These are phyloP conservation scores for Camelina laxa DNA, from an alignment of 345 rosid species.

Conservation along the genomic window DNA sequence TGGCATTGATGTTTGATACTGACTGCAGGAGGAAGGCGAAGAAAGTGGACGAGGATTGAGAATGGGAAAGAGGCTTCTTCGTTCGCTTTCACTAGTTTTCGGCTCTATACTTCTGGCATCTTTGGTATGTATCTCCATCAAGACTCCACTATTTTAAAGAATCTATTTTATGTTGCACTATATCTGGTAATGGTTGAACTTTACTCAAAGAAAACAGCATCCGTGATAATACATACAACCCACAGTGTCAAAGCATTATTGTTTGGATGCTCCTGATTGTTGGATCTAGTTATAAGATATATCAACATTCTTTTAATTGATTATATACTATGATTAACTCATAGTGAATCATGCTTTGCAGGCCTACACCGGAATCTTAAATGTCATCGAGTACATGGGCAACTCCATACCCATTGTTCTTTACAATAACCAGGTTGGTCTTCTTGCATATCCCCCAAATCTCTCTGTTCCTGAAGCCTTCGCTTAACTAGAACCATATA, in stretches of 20 bases:
- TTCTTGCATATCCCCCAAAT: conserved; percentile 19
- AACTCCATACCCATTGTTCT: conserved; percentile 69
- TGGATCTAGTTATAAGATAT: background rate
- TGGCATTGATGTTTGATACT: conserved; percentile 40
- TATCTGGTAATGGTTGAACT: background rate
- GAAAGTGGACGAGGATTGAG: conserved; percentile 72
- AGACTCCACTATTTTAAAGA: background rate
- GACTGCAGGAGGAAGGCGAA: conserved; percentile 89
- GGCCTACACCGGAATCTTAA: conserved; percentile 85
- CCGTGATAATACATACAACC: background rate
- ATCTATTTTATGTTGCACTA: conserved; percentile 11
- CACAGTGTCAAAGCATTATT: background rate
- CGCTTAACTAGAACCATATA: background rate
- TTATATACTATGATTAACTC: background rate
- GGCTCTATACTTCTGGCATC: conserved; percentile 83
- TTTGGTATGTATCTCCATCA: conserved; percentile 60
- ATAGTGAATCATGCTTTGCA: conserved; percentile 49
- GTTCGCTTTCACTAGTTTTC: conserved; percentile 84
- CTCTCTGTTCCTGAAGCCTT: background rate
- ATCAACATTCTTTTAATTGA: conserved; percentile 6
- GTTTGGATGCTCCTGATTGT: background rate
- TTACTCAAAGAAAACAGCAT: background rate
- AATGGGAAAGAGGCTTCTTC: conserved; percentile 89
- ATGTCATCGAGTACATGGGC: conserved; percentile 67
- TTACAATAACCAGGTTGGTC: conserved; percentile 83